Evolutionary conservation across 805 yeast species (phyloP), one percentile per base, ranked within the genome.

Genomic region (Wickerhamiella occidentalis): DNA sequence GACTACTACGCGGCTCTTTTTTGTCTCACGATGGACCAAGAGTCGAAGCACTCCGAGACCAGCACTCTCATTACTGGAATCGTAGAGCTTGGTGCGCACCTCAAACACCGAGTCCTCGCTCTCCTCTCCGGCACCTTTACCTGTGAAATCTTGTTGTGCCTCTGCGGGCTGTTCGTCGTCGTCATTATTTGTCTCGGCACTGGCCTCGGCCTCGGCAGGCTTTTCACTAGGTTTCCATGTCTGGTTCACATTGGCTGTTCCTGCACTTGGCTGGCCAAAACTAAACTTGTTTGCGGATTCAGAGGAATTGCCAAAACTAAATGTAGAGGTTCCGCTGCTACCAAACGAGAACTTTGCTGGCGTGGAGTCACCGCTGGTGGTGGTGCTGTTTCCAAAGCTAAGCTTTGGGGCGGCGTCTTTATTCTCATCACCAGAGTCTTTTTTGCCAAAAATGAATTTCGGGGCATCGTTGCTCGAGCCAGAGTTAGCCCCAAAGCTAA

Each of bases 21-120:
- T 67, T 8, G 82, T 79, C 1, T 68, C 72, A 47, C 73, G 73
- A 58, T 81, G 73, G 51, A 74, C 77, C 49, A 90, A 68, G 11
- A 90, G 70, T 58, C 85, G 83, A 56, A 87, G 70, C 46, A 81
- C 88, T 2, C 97, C 97, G 2, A 87, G 70, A 11, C 97, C 97
- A 46, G 62, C 51, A 35, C 61, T 57, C 12, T 58, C 57, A 51
- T 55, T 58, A 42, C 65, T 61, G 42, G 75, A 75, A 41, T 76
- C 72, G 75, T 78, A 78, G 42, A 86, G 68, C 60, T 86, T 86
- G 3, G 90, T 75, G 58, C 83, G 75, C 58, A 83, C 80, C 40
- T 80, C 75, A 56, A 74, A 83, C 22, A 76, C 58, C 0, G 72
- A 61, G 1, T 71, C 77, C 66, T 90, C 96, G 48, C 77, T 74